Evolutionary conservation across 345 rosid species (phyloP).

Genomic region (Iberis pinnata): DNA sequence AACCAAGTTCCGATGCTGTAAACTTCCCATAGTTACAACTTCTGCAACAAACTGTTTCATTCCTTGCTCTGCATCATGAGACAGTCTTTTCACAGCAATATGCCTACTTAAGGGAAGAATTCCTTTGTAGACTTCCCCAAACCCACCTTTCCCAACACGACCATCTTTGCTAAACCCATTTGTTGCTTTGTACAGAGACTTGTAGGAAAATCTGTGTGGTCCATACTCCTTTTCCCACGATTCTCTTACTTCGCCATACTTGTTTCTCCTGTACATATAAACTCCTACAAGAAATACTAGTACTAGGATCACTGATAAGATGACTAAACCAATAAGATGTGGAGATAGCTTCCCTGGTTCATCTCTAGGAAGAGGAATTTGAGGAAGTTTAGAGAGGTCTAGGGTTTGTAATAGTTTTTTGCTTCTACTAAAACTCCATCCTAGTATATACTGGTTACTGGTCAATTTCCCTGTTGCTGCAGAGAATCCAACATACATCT

Average conservation of each 20-base stretch:
- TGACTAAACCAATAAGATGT: too few species aligned
- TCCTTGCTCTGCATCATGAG: conserved; percentile 40
- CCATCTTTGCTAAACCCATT: conserved; percentile 44
- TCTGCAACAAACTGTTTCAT: conserved; percentile 45
- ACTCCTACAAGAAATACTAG: too few species aligned
- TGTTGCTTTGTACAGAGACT: conserved; percentile 46
- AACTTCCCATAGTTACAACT: conserved; percentile 36
- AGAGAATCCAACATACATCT: conserved; percentile 49
- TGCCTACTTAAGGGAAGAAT: conserved; percentile 28
- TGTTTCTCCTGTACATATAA: conserved; percentile 21
- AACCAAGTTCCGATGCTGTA: conserved; percentile 44
- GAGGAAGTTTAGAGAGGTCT: conserved; percentile 37
- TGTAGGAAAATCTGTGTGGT: conserved; percentile 48
- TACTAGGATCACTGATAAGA: too few species aligned
- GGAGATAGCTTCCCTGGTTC: too few species aligned
- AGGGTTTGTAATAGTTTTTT: conserved; percentile 33
- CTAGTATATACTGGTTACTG: conserved; percentile 38
- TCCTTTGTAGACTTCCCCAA: conserved; percentile 56
- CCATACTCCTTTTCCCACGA: conserved; percentile 54
- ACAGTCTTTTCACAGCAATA: conserved; percentile 51
- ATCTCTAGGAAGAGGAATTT: conserved; percentile 28
- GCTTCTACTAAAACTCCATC: conserved; percentile 50
- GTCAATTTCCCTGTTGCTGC: conserved; percentile 35
- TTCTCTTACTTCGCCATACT: conserved; percentile 44
- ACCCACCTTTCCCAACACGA: conserved; percentile 57